phyloP scores from a whole-genome alignment of 768 basidiomycete genomes.

The Hortiboletus flavorubellus region DNA sequence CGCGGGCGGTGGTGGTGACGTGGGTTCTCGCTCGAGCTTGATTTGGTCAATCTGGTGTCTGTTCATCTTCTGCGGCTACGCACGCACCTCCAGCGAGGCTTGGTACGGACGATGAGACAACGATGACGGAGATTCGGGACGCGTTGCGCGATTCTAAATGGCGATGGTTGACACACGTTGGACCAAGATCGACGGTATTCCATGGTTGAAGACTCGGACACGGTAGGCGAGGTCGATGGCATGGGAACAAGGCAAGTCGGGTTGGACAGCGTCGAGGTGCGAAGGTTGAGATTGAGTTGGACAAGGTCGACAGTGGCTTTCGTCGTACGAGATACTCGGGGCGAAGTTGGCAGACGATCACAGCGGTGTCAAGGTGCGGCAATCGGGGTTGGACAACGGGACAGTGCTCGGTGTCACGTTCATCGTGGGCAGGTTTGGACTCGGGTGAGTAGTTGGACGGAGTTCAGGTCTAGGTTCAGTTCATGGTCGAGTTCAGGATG shows the following conservation, averaged over 20 bases:
- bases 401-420: background rate
- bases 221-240: background rate
- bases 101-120: background rate
- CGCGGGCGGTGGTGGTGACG: conserved; percentile 1
- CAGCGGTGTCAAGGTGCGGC: background rate
- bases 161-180: background rate
- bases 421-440: background rate
- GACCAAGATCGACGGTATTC: background rate
- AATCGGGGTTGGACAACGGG: background rate
- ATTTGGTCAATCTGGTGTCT: background rate
- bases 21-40: background rate
- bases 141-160: background rate
- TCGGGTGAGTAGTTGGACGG: background rate
- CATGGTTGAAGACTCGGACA: background rate
- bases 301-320: background rate
- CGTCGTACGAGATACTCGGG: too few species aligned
- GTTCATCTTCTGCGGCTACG: background rate
- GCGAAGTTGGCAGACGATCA: background rate
- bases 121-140: background rate
- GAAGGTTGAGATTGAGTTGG: background rate
- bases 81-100: background rate
- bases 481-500: background rate
- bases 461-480: background rate
- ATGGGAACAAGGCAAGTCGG: background rate
- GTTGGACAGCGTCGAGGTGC: too few species aligned